These are phyloP conservation scores for Verruconis gallopava DNA, from an alignment of 2,329 filamentous ascomycete genomes.

Conservation along the genomic window DNA sequence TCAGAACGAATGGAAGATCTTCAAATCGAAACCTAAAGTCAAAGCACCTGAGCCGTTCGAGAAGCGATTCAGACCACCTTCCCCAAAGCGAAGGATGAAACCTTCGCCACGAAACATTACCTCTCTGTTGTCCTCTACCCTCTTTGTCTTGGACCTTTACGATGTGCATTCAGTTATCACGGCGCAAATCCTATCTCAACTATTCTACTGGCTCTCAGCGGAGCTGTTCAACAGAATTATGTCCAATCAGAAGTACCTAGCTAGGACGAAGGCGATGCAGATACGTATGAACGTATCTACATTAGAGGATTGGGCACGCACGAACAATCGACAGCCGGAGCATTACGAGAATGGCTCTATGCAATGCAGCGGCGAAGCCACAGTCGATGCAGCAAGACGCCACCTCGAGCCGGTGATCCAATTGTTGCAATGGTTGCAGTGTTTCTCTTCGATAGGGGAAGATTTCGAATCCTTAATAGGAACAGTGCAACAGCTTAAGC, in stretches of 20 bases:
- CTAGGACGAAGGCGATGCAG: constrained; percentile 97
- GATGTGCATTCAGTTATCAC: constrained; percentile 96
- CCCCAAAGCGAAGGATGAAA: constrained; percentile 83
- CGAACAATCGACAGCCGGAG: constrained; percentile 86
- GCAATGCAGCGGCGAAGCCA: constrained; percentile 72
- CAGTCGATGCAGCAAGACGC: constrained; percentile 66
- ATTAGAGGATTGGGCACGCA: constrained; percentile 88
- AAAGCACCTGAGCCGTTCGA: constrained; percentile 76
- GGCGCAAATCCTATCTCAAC: constrained; percentile 78
- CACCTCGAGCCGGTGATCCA: constrained; percentile 88
- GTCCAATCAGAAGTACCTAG: constrained; percentile 87
- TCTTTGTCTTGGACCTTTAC: constrained; percentile 97
- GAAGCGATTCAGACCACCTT: constrained; percentile 83
- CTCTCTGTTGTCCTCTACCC: constrained; percentile 82
- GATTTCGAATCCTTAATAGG: constrained; percentile 79
- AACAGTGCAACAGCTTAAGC: constrained; percentile 78
- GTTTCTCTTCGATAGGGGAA: constrained; percentile 86
- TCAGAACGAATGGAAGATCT: constrained; percentile 97
- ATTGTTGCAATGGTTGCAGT: constrained; percentile 92
- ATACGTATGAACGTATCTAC: constrained; percentile 97
- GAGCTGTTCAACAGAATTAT: constrained; percentile 98
- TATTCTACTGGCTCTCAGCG: constrained; percentile 91
- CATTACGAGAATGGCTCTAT: constrained; percentile 91
- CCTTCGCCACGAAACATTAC: constrained; percentile 90
- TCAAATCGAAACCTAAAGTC: constrained; percentile 79